Evolutionary conservation across 202 grass and related monocot genomes (phyloP).

Genomic region (Elaeis oleifera): DNA sequence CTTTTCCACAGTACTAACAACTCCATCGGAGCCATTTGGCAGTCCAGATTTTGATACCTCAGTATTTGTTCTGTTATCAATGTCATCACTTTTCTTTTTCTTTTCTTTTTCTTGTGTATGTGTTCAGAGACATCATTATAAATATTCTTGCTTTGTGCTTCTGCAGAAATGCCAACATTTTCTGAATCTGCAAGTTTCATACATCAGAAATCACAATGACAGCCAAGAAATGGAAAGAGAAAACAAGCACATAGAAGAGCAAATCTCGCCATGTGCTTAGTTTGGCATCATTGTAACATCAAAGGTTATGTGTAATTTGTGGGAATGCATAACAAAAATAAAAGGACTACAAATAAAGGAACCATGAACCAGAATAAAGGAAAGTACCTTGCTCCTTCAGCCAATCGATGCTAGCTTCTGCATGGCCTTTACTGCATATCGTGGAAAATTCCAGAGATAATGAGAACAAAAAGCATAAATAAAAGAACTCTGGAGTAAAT

Average conservation of each 20-base stretch:
- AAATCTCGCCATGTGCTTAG: too few relatives aligned
- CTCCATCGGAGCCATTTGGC: neutral
- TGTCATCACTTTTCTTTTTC: slow-evolving; percentile 21
- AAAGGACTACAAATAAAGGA: neutral
- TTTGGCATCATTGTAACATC: too few relatives aligned
- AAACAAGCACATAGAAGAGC: neutral
- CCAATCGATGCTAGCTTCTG: slow-evolving; percentile 10
- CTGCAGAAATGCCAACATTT: neutral
- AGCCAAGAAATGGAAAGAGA: neutral
- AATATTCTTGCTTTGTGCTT: slow-evolving; percentile 9
- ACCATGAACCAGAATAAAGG: neutral
- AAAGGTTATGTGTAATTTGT: too few relatives aligned
- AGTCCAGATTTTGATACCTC: neutral
- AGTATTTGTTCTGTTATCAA: neutral
- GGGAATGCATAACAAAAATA: neutral
- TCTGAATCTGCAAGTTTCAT: slow-evolving; percentile 3
- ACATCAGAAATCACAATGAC: slow-evolving; percentile 13
- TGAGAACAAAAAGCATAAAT: neutral
- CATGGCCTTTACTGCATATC: slow-evolving; percentile 21
- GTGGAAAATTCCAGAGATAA: slow-evolving; percentile 1
- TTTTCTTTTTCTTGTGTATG: slow-evolving; percentile 40
- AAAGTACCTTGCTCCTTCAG: slow-evolving; percentile 29
- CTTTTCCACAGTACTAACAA: too few relatives aligned
- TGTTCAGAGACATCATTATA: neutral
- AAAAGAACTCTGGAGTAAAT: neutral